Evolutionary conservation across 2,329 filamentous ascomycete species (phyloP), one percentile per base, ranked within the genome.

Genomic region (Cladosporium sp.): DNA sequence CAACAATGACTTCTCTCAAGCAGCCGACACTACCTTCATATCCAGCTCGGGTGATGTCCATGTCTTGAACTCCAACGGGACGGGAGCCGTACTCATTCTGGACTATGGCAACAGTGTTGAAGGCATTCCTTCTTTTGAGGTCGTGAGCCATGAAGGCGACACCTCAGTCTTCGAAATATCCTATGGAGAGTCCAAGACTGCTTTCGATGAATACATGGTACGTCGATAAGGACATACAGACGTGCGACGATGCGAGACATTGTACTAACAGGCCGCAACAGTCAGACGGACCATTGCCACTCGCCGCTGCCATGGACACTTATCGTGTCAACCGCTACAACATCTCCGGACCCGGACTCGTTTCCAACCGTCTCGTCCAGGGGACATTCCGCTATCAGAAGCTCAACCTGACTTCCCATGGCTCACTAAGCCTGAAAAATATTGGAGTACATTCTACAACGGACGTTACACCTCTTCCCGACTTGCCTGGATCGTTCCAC

Each of bases 241-340:
- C 8, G 5, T 6, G 8, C 3, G 18, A 5, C 22, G 22, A 27
- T 16, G 12, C 13, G 5, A 38, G 6, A 5, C 8, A 6, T 9
- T 13, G 18, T 18, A 20, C 36, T 39, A n/a, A 39, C 15, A 7
- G 12, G 12, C 19, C 3, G 7, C 9, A 3, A 41, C 20, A 41
- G 39, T 41, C 39, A 6, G 39, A 41, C n/a, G 39, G 39, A 11
- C 39, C 39, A 15, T 25, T 41, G 7, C 39, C 39, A 15, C 16
- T 41, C 7, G 39, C 39, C 29, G 39, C 39, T 8, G 39, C 39
- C 16, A 41, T 41, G 39, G 39, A 41, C n/a, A 41, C 39, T 16
- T 41, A 41, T 18, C 39, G 39, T n/a, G 25, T 41, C 39, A 41
- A 41, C 22, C 39, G 39, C 18, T 41, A 41, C 22, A 41, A 41